Conservation (phyloP, 306 rosid species). For the Lathyrus tuberosus region DNA sequence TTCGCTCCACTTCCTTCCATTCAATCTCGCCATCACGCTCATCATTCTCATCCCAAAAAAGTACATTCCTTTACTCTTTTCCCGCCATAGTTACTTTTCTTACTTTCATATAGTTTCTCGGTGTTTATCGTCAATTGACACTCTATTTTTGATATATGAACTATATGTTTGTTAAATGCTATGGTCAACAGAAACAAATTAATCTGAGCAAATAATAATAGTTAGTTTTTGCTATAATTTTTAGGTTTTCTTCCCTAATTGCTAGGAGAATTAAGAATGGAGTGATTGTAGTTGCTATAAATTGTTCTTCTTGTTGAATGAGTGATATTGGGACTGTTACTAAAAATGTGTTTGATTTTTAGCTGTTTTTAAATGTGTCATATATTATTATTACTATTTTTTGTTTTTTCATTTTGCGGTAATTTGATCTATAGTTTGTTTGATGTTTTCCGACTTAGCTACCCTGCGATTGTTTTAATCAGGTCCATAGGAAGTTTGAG, state of each 20-base stretch:
- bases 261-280: not conserved
- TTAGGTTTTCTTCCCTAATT: constrained; percentile 13
- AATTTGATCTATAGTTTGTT: constrained; percentile 6
- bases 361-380: constrained; percentile 8
- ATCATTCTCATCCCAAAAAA: constrained; percentile 33
- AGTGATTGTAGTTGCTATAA: constrained; percentile 2
- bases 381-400: not conserved
- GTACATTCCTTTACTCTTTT: constrained; percentile 46
- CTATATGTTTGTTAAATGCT: not conserved
- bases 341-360: not conserved
- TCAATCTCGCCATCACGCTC: constrained; percentile 38
- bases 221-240: not conserved
- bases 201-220: not conserved
- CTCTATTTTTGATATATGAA: not conserved
- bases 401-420: constrained; percentile 6
- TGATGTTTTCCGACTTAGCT: constrained; percentile 10
- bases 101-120: not conserved
- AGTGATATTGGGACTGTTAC: not conserved
- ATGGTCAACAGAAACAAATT: not conserved
- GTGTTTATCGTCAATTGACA: constrained; percentile 12
- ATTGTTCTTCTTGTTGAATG: not conserved
- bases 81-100: not conserved
- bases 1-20: constrained; percentile 69
- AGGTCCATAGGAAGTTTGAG: constrained; percentile 65
- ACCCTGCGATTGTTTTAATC: constrained; percentile 35